A percentile compares a stretch with the other conserved stretches of the same genome.
Conservation (phyloP, 441 rosid genomes). For the Gossypium laxum region DNA sequence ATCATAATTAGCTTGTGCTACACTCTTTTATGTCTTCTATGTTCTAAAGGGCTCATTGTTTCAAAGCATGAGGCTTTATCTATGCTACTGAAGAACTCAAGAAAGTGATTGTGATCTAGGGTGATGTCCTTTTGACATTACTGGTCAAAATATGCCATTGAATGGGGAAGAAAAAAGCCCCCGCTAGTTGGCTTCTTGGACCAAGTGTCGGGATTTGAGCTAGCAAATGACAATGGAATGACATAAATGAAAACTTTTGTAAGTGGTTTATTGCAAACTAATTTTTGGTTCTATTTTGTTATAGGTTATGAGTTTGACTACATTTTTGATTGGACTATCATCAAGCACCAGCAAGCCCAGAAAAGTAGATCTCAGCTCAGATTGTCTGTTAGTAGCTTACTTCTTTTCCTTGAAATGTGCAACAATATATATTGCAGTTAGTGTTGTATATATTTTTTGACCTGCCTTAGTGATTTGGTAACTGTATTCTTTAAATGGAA, state of each 20-base stretch:
- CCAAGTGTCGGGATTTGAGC: background rate
- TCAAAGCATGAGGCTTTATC: background rate
- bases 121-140: background rate
- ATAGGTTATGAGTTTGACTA: slow-evolving; percentile 67
- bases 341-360: slow-evolving; percentile 75
- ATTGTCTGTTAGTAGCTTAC: slow-evolving; percentile 28
- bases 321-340: slow-evolving; percentile 81
- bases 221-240: background rate
- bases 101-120: background rate
- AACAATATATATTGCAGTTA: background rate
- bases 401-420: background rate
- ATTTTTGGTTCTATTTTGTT: slow-evolving; percentile 11
- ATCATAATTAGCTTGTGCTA: background rate
- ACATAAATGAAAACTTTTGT: background rate
- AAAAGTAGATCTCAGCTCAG: slow-evolving; percentile 48
- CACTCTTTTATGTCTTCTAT: background rate
- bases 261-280: background rate
- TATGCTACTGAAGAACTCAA: background rate
- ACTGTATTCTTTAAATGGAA: background rate
- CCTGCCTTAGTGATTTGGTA: background rate
- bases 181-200: background rate
- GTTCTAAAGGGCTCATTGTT: background rate
- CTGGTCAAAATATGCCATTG: background rate
- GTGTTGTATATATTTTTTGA: background rate
- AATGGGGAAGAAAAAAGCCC: background rate